A percentile compares a stretch with the other conserved stretches of the same genome.
phyloP scores from a whole-genome alignment of 345 rosid species.

The Eucalyptus cladocalyx region DNA sequence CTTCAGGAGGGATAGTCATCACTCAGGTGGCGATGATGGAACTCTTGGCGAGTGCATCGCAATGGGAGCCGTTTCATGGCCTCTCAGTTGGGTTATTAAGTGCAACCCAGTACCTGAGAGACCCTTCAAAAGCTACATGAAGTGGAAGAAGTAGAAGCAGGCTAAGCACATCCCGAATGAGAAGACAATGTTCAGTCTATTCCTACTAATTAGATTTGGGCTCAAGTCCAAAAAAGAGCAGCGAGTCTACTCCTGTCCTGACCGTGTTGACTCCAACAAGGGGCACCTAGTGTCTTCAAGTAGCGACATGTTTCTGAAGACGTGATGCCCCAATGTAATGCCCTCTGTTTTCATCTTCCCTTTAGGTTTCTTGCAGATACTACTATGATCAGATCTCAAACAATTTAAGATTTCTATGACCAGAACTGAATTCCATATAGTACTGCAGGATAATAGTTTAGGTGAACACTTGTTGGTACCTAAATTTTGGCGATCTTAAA shows the following conservation, averaged over 20 bases:
- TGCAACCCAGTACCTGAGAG: neutral
- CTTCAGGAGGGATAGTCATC: constrained; percentile 27
- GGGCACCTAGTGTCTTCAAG: neutral
- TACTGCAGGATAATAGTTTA: neutral
- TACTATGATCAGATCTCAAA: neutral
- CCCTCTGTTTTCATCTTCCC: neutral
- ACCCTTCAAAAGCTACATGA: constrained; percentile 35
- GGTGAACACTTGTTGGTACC: neutral
- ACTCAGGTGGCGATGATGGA: constrained; percentile 57
- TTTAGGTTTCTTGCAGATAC: neutral
- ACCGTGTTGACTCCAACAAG: no score
- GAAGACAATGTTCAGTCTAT: no score
- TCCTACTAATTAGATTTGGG: no score
- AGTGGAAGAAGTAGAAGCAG: neutral
- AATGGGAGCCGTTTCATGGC: constrained; percentile 53
- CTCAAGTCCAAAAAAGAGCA: no score
- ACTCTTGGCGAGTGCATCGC: constrained; percentile 45
- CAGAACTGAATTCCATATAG: neutral
- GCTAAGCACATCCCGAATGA: neutral
- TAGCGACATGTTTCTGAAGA: neutral
- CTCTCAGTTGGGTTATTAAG: constrained; percentile 40
- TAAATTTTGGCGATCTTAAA: no score
- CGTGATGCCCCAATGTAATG: neutral
- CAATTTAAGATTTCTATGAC: neutral
- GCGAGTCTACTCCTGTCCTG: no score